A percentile compares a stretch with the other conserved stretches of the same genome.
Evolutionary conservation across 768 basidiomycete species (phyloP).

Genomic region (Leccinum broughii): DNA sequence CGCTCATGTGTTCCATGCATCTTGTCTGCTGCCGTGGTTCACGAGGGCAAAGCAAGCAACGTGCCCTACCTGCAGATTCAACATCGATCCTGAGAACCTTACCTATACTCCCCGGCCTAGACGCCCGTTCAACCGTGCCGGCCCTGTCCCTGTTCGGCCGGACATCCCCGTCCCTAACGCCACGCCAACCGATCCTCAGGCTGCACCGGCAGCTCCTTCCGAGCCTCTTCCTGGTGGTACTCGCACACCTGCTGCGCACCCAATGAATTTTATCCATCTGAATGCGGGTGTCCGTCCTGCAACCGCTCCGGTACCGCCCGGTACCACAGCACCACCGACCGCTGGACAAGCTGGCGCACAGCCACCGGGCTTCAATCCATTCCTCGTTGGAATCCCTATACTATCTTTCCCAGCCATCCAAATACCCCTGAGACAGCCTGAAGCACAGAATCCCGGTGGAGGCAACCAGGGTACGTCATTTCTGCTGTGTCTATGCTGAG

Average conservation of each 20-base stretch:
- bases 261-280: constrained; percentile 1
- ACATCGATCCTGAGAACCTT: constrained; percentile 77
- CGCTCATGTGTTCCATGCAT: constrained; percentile 78
- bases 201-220: constrained; percentile 10
- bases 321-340: neutral
- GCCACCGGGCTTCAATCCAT: constrained; percentile 18
- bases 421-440: constrained; percentile 22
- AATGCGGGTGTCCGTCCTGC: constrained; percentile 6
- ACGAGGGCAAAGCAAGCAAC: constrained; percentile 76
- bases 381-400: constrained; percentile 25
- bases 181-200: constrained; percentile 10
- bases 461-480: constrained; percentile 22
- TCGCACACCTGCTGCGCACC: neutral
- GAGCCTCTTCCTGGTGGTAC: neutral
- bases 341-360: constrained; percentile 9
- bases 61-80: constrained; percentile 81
- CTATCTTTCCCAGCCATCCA: constrained; percentile 29
- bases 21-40: constrained; percentile 83
- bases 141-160: constrained; percentile 12
- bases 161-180: constrained; percentile 15
- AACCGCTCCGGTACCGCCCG: constrained; percentile 1
- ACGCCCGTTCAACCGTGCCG: constrained; percentile 17
- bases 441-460: constrained; percentile 12
- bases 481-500: constrained; percentile 14
- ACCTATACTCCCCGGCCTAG: constrained; percentile 41